Conservation (phyloP, 345 rosid species). For the Arabidopsis suecica region DNA sequence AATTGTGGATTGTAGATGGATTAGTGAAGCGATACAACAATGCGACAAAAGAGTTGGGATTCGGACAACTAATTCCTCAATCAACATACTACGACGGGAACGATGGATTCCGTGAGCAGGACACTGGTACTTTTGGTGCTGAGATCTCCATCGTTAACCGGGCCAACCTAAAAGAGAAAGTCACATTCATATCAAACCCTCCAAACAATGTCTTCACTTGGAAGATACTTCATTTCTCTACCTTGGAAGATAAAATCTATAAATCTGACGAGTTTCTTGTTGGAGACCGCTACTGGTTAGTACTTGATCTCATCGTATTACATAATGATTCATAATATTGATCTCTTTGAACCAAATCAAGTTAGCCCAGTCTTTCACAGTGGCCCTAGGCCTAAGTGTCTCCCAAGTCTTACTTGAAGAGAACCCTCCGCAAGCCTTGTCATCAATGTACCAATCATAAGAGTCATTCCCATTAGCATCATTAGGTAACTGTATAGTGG, state of each 20-base stretch:
- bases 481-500: no score
- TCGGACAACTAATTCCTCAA: slow-evolving; percentile 33
- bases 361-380: no score
- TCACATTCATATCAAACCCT: slow-evolving; percentile 42
- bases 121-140: slow-evolving; percentile 50
- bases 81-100: slow-evolving; percentile 33
- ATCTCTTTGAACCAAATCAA: no score
- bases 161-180: slow-evolving; percentile 21
- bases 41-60: slow-evolving; percentile 47
- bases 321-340: no score
- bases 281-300: slow-evolving; percentile 49
- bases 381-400: no score
- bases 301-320: no score
- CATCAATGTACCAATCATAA: no score
- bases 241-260: slow-evolving; percentile 24
- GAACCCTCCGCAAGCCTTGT: no score
- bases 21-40: slow-evolving; percentile 33
- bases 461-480: no score
- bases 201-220: slow-evolving; percentile 37
- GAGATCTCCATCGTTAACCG: slow-evolving; percentile 44
- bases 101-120: slow-evolving; percentile 36
- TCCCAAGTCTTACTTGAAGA: no score
- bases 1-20: slow-evolving; percentile 40
- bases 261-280: slow-evolving; percentile 35
- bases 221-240: slow-evolving; percentile 45